Evolutionary conservation across 2,329 filamentous ascomycete species (phyloP).

Genomic region (Niveomyces coronatus): DNA sequence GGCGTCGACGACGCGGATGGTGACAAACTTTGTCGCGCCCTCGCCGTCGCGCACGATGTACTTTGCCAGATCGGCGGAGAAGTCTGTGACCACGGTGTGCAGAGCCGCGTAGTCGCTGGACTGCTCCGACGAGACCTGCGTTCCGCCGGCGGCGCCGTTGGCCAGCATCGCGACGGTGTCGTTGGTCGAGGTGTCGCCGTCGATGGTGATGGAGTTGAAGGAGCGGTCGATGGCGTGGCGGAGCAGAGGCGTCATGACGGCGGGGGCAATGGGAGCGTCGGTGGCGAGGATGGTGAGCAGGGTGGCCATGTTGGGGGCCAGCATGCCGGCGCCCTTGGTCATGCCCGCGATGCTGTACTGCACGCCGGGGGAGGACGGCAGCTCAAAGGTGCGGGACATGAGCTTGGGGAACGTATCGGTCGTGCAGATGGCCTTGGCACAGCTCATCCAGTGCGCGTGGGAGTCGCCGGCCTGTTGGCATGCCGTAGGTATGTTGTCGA

Average conservation of each 20-base stretch:
- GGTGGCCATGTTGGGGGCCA: slow-evolving; percentile 98
- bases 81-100: slow-evolving; percentile 58
- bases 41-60: slow-evolving; percentile 94
- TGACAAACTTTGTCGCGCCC: slow-evolving; percentile 96
- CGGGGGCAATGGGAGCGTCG: slow-evolving; percentile 67
- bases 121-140: slow-evolving; percentile 43
- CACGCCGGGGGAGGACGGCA: slow-evolving; percentile 66
- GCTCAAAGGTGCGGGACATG: slow-evolving; percentile 69
- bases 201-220: slow-evolving; percentile 95
- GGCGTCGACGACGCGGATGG: slow-evolving; percentile 71
- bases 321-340: slow-evolving; percentile 98
- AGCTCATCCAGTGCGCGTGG: slow-evolving; percentile 78
- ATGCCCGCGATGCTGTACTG: slow-evolving; percentile 85
- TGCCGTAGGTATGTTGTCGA: slow-evolving; percentile 68
- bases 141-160: slow-evolving; percentile 80
- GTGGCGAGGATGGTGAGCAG: slow-evolving; percentile 86
- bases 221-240: slow-evolving; percentile 67
- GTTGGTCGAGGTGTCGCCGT: slow-evolving; percentile 95
- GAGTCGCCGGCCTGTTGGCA: slow-evolving; percentile 59
- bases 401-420: slow-evolving; percentile 98
- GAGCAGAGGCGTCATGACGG: slow-evolving; percentile 59
- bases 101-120: slow-evolving; percentile 61
- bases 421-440: slow-evolving; percentile 89
- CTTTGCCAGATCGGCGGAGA: slow-evolving; percentile 77
- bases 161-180: slow-evolving; percentile 92